Evolutionary conservation across 129 eudicot species (phyloP).

Genomic region (Pseudognaphalium luteoalbum): DNA sequence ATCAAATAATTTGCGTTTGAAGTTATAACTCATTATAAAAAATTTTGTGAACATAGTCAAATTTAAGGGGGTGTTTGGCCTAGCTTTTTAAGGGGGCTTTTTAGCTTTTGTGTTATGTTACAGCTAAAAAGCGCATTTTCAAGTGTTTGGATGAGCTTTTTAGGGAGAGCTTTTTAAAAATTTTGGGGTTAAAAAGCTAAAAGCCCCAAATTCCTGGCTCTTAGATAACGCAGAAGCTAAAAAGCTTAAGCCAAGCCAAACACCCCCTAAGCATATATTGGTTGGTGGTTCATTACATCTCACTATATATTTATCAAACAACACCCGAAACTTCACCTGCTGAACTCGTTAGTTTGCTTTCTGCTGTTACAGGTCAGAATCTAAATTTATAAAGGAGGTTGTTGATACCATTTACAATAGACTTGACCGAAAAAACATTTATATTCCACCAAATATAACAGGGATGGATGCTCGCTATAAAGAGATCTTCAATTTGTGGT

Average conservation of each 20-base stretch:
- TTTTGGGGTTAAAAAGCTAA: too few species aligned
- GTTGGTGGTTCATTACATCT: not conserved
- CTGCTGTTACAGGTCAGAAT: constrained; percentile 7
- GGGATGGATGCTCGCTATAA: constrained; percentile 17
- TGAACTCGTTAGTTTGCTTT: not conserved
- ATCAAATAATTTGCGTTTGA: too few species aligned
- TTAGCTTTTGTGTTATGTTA: too few species aligned
- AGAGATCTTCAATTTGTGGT: constrained; percentile 8
- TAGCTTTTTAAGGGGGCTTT: too few species aligned
- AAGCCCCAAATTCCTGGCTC: too few species aligned
- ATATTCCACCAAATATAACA: constrained; percentile 5
- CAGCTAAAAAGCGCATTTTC: too few species aligned
- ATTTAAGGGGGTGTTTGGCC: too few species aligned
- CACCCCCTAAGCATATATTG: not conserved
- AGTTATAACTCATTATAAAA: too few species aligned
- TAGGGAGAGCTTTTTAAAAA: too few species aligned
- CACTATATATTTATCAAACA: not conserved
- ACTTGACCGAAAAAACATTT: constrained; percentile 4
- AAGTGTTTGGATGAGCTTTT: too few species aligned
- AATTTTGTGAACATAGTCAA: not conserved
- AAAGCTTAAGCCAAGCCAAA: too few species aligned
- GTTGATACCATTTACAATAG: constrained; percentile 9
- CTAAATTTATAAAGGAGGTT: constrained; percentile 5
- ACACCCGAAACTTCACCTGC: not conserved
- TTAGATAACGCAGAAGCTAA: too few species aligned